A percentile compares a stretch with the other conserved stretches of the same genome.
Conservation (phyloP, 1,284 basidiomycete genomes). For the Apiotrichum porosum region DNA sequence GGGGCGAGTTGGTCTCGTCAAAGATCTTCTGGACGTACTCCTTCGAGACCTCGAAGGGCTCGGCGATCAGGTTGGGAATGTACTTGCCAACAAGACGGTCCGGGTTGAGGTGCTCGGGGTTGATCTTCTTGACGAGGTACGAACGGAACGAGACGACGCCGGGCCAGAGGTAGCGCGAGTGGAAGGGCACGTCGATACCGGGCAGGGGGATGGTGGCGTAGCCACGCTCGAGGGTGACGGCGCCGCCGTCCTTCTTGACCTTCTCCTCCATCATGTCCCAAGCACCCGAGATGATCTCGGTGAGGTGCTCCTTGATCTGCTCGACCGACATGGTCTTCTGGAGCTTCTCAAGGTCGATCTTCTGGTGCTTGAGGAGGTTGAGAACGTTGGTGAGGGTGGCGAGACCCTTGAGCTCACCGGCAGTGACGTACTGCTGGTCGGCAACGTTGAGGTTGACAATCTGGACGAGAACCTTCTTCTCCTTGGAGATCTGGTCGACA, state of each 20-base stretch:
- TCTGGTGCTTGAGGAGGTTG: constrained; percentile 94
- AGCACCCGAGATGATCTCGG: constrained; percentile 83
- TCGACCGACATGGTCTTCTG: constrained; percentile 47
- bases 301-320: constrained; percentile 57
- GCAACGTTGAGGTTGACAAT: constrained; percentile 95
- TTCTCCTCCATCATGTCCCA: constrained; percentile 68
- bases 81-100: constrained; percentile 90
- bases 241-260: constrained; percentile 64
- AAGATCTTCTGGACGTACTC: constrained; percentile 92
- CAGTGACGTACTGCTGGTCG: constrained; percentile 84
- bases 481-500: constrained; percentile 77
- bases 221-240: constrained; percentile 90
- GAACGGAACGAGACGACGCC: constrained; percentile 71
- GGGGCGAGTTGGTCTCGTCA: constrained; percentile 87
- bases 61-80: constrained; percentile 93
- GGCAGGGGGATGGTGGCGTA: constrained; percentile 94
- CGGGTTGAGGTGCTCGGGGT: constrained; percentile 80
- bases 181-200: constrained; percentile 98
- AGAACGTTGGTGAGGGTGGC: constrained; percentile 93
- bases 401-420: constrained; percentile 87
- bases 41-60: constrained; percentile 84
- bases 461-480: constrained; percentile 77
- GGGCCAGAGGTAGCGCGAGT: constrained; percentile 94
- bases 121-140: constrained; percentile 98
- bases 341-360: constrained; percentile 92